Evolutionary conservation across 805 yeast genomes (phyloP).

Genomic region (Monosporozyma yasuniensis): DNA sequence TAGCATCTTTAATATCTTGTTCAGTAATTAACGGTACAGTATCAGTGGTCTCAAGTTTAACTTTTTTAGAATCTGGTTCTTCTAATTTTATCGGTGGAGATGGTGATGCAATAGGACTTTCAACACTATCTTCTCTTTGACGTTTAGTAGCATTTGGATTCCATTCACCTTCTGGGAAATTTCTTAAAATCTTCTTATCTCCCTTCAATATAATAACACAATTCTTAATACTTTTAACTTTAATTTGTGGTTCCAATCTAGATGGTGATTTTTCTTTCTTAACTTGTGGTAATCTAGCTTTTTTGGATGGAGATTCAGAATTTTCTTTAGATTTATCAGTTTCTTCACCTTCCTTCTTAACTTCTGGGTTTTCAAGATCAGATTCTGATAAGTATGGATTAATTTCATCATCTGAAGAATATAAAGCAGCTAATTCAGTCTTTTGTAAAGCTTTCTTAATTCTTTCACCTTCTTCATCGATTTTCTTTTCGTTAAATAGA

Average conservation of each 20-base stretch:
- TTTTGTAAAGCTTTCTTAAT: slow-evolving; percentile 75
- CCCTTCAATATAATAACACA: slow-evolving; percentile 60
- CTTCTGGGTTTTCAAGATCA: slow-evolving; percentile 48
- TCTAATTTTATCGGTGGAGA: slow-evolving; percentile 2
- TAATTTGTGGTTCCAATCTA: slow-evolving; percentile 26
- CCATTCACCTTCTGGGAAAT: slow-evolving; percentile 81
- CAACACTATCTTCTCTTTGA: slow-evolving; percentile 13
- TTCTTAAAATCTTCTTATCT: slow-evolving; percentile 46
- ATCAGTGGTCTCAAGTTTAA: slow-evolving; percentile 30
- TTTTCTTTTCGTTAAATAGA: slow-evolving; percentile 61
- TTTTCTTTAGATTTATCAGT: slow-evolving; percentile 25
- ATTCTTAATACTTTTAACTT: slow-evolving; percentile 39
- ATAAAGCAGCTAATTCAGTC: slow-evolving; percentile 68
- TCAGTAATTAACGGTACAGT: slow-evolving; percentile 43
- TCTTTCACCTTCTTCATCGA: slow-evolving; percentile 85
- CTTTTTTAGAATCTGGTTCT: slow-evolving; percentile 29
- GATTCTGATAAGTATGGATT: slow-evolving; percentile 77
- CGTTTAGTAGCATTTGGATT: slow-evolving; percentile 45
- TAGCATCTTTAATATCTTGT: slow-evolving; percentile 59
- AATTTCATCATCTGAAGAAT: slow-evolving; percentile 77
- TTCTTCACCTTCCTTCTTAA: slow-evolving; percentile 33
- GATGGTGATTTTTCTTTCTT: slow-evolving; percentile 6
- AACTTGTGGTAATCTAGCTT: slow-evolving; percentile 10
- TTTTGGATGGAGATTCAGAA: slow-evolving; percentile 20
- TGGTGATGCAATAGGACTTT: neutral